Conservation (phyloP, 2,329 filamentous ascomycete genomes). For the Graphium sp. region DNA sequence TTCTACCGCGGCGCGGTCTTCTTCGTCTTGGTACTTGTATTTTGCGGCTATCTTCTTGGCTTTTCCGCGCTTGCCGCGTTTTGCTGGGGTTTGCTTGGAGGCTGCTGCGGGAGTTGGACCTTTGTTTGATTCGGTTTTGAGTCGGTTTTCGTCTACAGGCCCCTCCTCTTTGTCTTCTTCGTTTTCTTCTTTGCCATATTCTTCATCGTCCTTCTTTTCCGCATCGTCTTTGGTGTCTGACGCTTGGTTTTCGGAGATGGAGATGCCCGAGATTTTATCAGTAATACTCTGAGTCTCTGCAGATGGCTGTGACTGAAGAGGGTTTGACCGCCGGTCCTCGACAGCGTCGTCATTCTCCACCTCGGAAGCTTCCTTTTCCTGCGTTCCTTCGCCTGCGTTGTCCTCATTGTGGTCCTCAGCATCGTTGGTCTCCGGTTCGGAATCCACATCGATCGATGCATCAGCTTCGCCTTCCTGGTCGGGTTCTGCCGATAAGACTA, state of each 20-base stretch:
- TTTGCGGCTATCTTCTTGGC: constrained; percentile 77
- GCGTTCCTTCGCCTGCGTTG: constrained; percentile 7
- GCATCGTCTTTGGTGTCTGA: constrained; percentile 14
- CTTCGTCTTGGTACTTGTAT: constrained; percentile 88
- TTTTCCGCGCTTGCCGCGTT: constrained; percentile 66
- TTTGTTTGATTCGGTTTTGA: constrained; percentile 1
- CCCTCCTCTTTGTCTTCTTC: constrained; percentile 1
- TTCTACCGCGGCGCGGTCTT: constrained; percentile 73
- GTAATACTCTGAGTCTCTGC: too few species aligned
- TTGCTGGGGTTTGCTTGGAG: constrained; percentile 13
- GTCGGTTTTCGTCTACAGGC: too few species aligned
- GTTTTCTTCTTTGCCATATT: constrained; percentile 1
- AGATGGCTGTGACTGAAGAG: too few species aligned
- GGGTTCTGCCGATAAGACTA: too few species aligned
- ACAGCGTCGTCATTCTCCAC: constrained; percentile 9
- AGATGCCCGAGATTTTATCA: too few species aligned
- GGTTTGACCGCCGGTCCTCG: too few species aligned
- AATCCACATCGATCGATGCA: constrained; percentile 47
- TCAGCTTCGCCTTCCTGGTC: constrained; percentile 68
- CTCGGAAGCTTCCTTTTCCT: constrained; percentile 16
- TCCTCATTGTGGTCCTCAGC: constrained; percentile 10
- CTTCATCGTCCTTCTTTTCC: constrained; percentile 9
- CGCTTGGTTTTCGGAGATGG: too few species aligned
- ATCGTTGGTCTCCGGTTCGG: constrained; percentile 6
- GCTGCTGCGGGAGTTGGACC: not conserved